Percentiles rank a stretch among this genome's conserved stretches.
Evolutionary conservation across 78 protist genomes (phyloP).

Genomic region (Polysphondylium violaceum): DNA sequence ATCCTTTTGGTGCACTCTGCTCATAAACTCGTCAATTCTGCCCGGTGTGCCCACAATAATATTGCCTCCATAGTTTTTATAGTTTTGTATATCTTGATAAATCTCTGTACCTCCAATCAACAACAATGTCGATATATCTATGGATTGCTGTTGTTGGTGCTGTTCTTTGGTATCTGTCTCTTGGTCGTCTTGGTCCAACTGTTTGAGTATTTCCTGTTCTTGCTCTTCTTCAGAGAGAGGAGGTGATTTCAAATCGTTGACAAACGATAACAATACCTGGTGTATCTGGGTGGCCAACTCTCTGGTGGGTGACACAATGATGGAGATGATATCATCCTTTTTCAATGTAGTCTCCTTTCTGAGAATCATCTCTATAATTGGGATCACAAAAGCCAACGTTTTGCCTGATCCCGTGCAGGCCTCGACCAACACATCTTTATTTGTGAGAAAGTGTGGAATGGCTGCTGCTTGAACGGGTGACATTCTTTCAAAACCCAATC

Average conservation of each 20-base stretch:
- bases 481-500: constrained; percentile 74
- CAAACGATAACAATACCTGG: constrained; percentile 32
- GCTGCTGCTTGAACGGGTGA: constrained; percentile 85
- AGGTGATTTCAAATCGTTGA: constrained; percentile 14
- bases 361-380: constrained; percentile 87
- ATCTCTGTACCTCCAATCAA: constrained; percentile 62
- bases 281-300: constrained; percentile 82
- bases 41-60: constrained; percentile 94
- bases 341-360: constrained; percentile 45
- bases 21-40: constrained; percentile 82
- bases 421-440: constrained; percentile 91
- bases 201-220: neutral
- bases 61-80: constrained; percentile 78
- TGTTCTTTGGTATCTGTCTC: neutral
- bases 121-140: constrained; percentile 30
- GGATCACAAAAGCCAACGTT: constrained; percentile 95
- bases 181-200: neutral
- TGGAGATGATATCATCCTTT: constrained; percentile 40
- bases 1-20: constrained; percentile 18
- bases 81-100: constrained; percentile 48
- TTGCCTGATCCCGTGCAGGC: constrained; percentile 95
- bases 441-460: constrained; percentile 86
- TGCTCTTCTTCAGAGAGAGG: neutral
- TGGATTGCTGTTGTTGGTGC: neutral
- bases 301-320: constrained; percentile 79